phyloP scores from a whole-genome alignment of 495 filamentous ascomycete species.

The Xylaria palmicola region DNA sequence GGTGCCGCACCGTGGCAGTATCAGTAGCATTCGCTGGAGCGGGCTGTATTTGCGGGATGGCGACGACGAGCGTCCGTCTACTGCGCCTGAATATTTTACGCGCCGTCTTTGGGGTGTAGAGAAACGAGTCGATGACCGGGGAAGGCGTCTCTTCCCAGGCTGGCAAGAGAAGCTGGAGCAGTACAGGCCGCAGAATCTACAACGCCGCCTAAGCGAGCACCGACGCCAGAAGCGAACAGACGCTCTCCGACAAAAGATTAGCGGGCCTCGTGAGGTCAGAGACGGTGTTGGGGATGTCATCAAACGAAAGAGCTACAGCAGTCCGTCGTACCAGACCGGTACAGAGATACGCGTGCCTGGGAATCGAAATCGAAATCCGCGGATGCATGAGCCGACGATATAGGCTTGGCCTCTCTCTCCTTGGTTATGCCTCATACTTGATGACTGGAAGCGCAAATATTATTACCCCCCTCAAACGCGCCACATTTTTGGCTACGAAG shows the following conservation, averaged over 20 bases:
- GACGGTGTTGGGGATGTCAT: constrained; percentile 55
- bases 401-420: not conserved
- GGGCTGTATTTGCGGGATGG: constrained; percentile 19
- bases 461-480: not conserved
- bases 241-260: constrained; percentile 67
- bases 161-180: constrained; percentile 46
- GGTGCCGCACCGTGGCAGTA: constrained; percentile 45
- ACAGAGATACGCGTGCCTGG: constrained; percentile 11
- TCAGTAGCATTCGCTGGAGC: constrained; percentile 33
- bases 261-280: constrained; percentile 46
- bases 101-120: constrained; percentile 27
- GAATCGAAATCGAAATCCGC: not conserved
- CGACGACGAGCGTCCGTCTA: constrained; percentile 27
- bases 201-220: constrained; percentile 59
- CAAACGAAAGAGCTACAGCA: constrained; percentile 33
- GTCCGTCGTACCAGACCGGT: constrained; percentile 27
- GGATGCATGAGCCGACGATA: not conserved
- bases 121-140: constrained; percentile 28
- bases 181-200: constrained; percentile 40
- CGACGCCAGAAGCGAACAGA: constrained; percentile 65
- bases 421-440: not conserved
- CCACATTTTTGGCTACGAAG: not conserved
- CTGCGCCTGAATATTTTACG: constrained; percentile 28
- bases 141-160: constrained; percentile 29
- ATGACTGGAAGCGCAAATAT: too few relatives aligned